Percentiles rank a stretch among this genome's conserved stretches.
Conservation (phyloP, 257 asterid genomes). For the Datura wrightii region DNA sequence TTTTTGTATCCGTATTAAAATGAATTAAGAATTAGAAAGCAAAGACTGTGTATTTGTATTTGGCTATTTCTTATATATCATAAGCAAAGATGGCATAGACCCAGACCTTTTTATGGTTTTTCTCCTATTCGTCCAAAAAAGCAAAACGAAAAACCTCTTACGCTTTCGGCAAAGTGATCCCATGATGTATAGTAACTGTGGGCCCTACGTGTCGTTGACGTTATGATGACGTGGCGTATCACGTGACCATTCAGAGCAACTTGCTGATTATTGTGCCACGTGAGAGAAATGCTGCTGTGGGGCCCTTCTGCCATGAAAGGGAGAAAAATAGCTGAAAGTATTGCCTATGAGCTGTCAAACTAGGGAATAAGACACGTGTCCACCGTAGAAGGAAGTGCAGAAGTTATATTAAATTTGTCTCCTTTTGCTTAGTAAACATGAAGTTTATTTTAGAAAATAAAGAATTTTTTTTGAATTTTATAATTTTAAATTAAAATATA, state of each 20-base stretch:
- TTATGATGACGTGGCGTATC: not conserved
- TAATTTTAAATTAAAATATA: no score
- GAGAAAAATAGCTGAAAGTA: not conserved
- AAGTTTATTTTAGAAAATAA: no score
- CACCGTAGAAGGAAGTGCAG: not conserved
- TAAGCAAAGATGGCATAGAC: not conserved
- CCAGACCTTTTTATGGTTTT: not conserved
- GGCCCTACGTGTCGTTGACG: slow-evolving; percentile 15
- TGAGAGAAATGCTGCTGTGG: slow-evolving; percentile 28
- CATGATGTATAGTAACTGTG: not conserved
- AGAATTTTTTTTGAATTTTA: no score
- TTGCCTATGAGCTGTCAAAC: slow-evolving; percentile 47
- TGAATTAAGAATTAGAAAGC: no score
- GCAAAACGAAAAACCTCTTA: not conserved
- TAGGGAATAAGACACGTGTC: slow-evolving; percentile 31
- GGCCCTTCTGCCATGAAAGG: not conserved
- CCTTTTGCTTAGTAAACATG: no score
- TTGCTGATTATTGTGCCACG: slow-evolving; percentile 36
- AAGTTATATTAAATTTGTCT: not conserved
- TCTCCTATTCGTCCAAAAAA: not conserved
- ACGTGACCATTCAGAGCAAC: slow-evolving; percentile 28
- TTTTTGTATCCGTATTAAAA: no score
- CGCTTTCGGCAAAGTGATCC: slow-evolving; percentile 26
- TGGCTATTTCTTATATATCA: no score
- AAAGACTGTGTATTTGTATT: no score